Base-by-base conservation (phyloP, 768 basidiomycete species). In the Phlebiopsis flavidoalba region DNA sequence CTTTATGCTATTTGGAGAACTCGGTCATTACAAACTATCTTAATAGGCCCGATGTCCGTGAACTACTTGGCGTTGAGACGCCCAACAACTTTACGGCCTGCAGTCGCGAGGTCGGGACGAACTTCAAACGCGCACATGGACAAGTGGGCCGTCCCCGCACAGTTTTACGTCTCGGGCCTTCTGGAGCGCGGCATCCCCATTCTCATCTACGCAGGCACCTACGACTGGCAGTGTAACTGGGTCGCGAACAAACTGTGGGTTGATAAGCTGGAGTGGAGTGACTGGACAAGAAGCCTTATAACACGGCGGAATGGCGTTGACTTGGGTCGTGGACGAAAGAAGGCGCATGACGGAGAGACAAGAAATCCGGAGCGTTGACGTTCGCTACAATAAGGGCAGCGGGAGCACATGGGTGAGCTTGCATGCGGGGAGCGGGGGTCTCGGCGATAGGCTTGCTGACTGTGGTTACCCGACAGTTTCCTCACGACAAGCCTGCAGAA, bases 211-310 rank as follows among this genome's bases (percentile, higher is more conserved):
- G 86, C 85, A 0, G 88, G 88, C 19, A 87, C 83, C 48, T 87
- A 86, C 63, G 87, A 89, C 66, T 90, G 87, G 87, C 87, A 87
- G 62, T 91, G 89, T 69, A 89, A 91, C 69, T 89, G 84, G 83
- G 73, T 89, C 31, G 85, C 87, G 15, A 93, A 93, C 72, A 83
- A 83, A 67, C 76, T 83, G 46, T 93, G 91, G 91, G 82, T 87
- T 7, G 81, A 89, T 53, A 76, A 80, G 61, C 75, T 94, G 54
- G 81, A 87, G 56, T 93, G 92, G 92, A n/a, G n/a, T n/a, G n/a
- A 82, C 80, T 50, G 88, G 88, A 2, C 72, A 77, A 51, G 75
- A 76, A 45, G 79, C 67, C 6, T n/a, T 92, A 86, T 71, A 71
- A 69, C 1, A 67, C 64, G 15, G 76, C 76, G 15, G 72, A 77